Base-by-base conservation (phyloP, 257 asterid genomes). In the Penstemon davidsonii region DNA sequence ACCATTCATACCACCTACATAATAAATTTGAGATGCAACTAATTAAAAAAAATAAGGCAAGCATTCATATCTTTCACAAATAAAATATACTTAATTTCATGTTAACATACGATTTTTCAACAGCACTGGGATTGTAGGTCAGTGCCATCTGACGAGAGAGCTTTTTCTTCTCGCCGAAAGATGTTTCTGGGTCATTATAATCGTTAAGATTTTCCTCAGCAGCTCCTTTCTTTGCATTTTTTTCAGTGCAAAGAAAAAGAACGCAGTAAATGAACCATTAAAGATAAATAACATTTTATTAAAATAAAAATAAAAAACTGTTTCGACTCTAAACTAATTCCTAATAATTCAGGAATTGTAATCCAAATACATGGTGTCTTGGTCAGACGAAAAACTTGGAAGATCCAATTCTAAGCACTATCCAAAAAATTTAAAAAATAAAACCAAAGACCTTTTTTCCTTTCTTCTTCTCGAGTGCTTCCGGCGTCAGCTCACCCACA, bases 1-100 rank as follows among this genome's bases (percentile, higher is more conserved):
- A 93, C 99, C 97, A 93, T 6, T 81, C 87, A 78, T 93, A 93
- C 99, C 99, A 93, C 84, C 98, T 93, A 69, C 15, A 74, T 25
- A 57, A 69, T 67, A 58, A 57, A 64, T 60, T 66, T 58, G 12
- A 62, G 46, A 62, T 41, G 62, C 66, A 47, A 12, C 4, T 55
- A 58, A 51, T 25, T 6, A 13, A 3, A 8, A 50, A 46, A n/a
- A 53, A 56, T n/a, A 36, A 73, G 18, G 33, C 39, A 57, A 9
- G 5, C 50, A 44, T 46, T 44, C 8, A 55, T 13, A 43, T 12
- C 18, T 70, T 11, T 5, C 18, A 56, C n/a, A 51, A 56, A 40
- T 6, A 54, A 70, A 44, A 37, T 19, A 60, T 13, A 44, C 10
- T 49, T n/a, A 9, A 13, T 15, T 50, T 43, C 56, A 25, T 56